phyloP scores from a whole-genome alignment of 176 grass and related monocot species.

The Leersia perrieri region DNA sequence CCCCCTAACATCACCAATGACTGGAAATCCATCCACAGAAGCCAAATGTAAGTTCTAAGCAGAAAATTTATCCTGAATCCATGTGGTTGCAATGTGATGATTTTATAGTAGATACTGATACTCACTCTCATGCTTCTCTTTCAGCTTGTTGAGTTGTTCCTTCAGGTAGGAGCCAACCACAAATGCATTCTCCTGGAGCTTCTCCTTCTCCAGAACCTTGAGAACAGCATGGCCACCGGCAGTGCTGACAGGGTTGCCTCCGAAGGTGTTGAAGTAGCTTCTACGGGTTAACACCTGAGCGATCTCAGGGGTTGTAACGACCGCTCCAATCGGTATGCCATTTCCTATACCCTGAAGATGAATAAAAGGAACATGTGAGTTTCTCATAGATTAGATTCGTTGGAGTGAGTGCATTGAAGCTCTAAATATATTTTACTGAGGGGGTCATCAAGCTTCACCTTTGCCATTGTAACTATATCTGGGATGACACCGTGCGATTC shows the following conservation, averaged over 20 bases:
- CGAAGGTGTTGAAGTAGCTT: conserved; percentile 89
- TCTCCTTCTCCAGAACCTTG: conserved; percentile 90
- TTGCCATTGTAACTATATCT: conserved; percentile 97
- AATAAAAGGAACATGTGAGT: conserved; percentile 7
- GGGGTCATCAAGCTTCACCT: conserved; percentile 40
- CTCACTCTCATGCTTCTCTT: conserved; percentile 88
- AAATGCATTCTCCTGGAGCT: conserved; percentile 86
- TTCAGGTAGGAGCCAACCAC: conserved; percentile 83
- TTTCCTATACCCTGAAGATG: conserved; percentile 81
- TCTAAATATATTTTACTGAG: background rate
- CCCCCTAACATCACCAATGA: conserved; percentile 91
- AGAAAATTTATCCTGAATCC: background rate
- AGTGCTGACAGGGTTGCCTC: conserved; percentile 90
- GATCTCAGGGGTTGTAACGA: conserved; percentile 94
- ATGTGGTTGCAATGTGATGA: background rate
- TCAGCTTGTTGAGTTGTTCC: conserved; percentile 52
- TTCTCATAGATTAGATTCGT: background rate
- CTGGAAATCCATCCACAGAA: conserved; percentile 36
- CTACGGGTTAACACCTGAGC: conserved; percentile 79
- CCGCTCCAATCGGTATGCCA: conserved; percentile 85
- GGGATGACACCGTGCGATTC: conserved; percentile 78
- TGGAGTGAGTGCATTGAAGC: background rate
- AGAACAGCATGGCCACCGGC: conserved; percentile 79
- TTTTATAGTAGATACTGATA: conserved; percentile 23
- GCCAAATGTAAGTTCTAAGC: background rate